phyloP scores from a whole-genome alignment of 345 rosid genomes.

The Hypericum androsaemum region DNA sequence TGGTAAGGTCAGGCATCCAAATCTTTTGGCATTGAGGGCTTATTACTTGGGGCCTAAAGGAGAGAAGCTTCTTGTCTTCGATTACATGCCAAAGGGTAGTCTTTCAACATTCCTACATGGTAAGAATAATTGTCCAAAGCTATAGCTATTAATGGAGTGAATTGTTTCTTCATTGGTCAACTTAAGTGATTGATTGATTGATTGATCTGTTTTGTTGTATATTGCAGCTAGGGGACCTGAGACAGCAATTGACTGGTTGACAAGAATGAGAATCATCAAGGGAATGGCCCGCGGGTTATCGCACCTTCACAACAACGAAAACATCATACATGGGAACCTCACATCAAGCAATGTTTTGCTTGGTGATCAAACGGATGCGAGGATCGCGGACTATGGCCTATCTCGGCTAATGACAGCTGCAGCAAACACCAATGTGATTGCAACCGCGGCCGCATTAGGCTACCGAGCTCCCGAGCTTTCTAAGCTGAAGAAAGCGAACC shows the following conservation, averaged over 20 bases:
- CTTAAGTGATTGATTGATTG: too few species aligned
- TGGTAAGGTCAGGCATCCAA: constrained; percentile 68
- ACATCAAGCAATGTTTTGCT: constrained; percentile 70
- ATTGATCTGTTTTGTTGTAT: not conserved
- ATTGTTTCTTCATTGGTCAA: not conserved
- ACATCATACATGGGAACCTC: constrained; percentile 72
- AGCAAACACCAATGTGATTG: constrained; percentile 66
- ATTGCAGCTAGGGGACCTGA: constrained; percentile 85
- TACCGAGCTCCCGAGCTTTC: constrained; percentile 90
- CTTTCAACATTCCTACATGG: constrained; percentile 90
- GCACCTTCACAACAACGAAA: constrained; percentile 70
- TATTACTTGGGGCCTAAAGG: constrained; percentile 95
- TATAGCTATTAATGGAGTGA: not conserved
- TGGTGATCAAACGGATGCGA: constrained; percentile 49
- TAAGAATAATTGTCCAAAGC: constrained; percentile 14
- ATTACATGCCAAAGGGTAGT: constrained; percentile 83
- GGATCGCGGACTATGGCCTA: constrained; percentile 72
- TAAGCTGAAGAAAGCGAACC: constrained; percentile 65
- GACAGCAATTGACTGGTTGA: constrained; percentile 59
- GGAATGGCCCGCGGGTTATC: constrained; percentile 57
- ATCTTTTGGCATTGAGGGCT: constrained; percentile 72
- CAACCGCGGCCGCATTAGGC: constrained; percentile 75
- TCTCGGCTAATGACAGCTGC: constrained; percentile 72
- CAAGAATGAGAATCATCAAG: constrained; percentile 67
- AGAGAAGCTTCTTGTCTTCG: constrained; percentile 90